Conservation (phyloP, 1,284 basidiomycete genomes). For the Trametes polyzona region DNA sequence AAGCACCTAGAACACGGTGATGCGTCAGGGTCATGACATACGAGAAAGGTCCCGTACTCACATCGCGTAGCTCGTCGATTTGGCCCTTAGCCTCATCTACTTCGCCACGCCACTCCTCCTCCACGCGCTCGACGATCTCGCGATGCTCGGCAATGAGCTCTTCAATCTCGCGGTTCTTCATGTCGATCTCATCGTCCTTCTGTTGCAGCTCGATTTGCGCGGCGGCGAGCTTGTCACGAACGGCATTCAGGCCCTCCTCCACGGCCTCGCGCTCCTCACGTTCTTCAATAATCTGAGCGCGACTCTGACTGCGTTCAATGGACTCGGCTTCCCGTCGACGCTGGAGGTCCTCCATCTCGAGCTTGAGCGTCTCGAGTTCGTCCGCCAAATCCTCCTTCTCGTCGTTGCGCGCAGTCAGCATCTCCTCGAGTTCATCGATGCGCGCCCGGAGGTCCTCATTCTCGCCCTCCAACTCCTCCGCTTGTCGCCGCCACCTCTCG, state of each 20-base stretch:
- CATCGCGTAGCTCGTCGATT: constrained; percentile 78
- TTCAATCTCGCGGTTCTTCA: constrained; percentile 73
- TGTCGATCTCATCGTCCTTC: constrained; percentile 81
- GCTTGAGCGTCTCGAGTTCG: constrained; percentile 60
- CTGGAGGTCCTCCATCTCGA: constrained; percentile 73
- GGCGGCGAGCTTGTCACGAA: constrained; percentile 77
- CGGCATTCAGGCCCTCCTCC: constrained; percentile 72
- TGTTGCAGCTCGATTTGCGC: constrained; percentile 81
- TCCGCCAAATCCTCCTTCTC: constrained; percentile 74
- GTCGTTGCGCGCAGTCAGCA: constrained; percentile 60
- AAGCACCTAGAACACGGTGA: constrained; percentile 51
- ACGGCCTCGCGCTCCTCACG: constrained; percentile 71
- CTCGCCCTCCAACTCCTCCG: constrained; percentile 67
- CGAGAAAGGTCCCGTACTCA: constrained; percentile 39
- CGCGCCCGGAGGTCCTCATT: constrained; percentile 62
- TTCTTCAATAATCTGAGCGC: constrained; percentile 69
- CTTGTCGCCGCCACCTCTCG: constrained; percentile 44
- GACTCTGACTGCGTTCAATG: constrained; percentile 69
- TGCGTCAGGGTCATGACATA: constrained; percentile 2
- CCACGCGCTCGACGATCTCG: constrained; percentile 67
- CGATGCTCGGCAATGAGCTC: constrained; percentile 70
- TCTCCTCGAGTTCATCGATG: constrained; percentile 65
- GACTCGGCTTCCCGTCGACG: constrained; percentile 63
- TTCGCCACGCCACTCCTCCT: constrained; percentile 79
- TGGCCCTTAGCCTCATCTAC: constrained; percentile 72